Evolutionary conservation across 495 filamentous ascomycete species (phyloP).

Genomic region (Neurospora terricola): DNA sequence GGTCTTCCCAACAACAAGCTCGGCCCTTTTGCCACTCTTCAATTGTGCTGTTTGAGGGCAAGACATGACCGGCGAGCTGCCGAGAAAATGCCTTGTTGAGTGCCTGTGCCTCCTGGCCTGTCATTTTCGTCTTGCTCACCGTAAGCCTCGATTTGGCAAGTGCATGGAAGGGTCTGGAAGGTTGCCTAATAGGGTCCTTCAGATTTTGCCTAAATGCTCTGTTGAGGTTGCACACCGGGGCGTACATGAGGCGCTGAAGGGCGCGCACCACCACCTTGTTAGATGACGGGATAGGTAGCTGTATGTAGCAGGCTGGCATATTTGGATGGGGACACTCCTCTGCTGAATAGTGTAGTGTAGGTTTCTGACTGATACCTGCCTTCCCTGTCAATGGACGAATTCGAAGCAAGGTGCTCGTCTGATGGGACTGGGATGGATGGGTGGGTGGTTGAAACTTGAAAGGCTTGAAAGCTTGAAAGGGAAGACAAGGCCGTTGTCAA

Average conservation of each 20-base stretch:
- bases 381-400: background rate
- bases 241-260: background rate
- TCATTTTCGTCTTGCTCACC: background rate
- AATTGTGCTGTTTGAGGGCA: background rate
- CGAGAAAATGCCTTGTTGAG: background rate
- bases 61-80: background rate
- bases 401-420: background rate
- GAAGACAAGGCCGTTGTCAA: background rate
- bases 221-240: background rate
- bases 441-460: background rate
- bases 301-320: background rate
- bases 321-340: background rate
- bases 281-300: background rate
- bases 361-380: background rate
- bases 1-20: background rate
- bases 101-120: background rate
- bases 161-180: background rate
- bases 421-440: background rate
- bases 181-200: background rate
- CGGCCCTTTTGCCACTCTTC: background rate
- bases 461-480: background rate
- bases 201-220: background rate
- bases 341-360: background rate
- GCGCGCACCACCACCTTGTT: background rate
- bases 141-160: background rate